A percentile compares a stretch with the other conserved stretches of the same genome.
Conservation (phyloP, 805 yeast genomes). For the Danielia oregonensis region DNA sequence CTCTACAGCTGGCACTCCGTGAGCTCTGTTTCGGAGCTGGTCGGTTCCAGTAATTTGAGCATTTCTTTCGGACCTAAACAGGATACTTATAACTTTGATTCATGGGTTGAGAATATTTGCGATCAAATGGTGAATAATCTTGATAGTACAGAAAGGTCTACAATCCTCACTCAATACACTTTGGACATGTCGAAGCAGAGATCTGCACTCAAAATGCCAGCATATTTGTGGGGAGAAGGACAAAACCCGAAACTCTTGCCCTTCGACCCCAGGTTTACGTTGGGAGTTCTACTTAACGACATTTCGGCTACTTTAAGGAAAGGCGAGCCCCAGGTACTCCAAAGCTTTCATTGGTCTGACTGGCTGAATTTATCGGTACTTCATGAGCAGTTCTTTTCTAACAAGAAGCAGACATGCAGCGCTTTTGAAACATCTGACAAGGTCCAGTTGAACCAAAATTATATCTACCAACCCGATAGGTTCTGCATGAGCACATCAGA, state of each 20-base stretch:
- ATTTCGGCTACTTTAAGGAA: too few species aligned
- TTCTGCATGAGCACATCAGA: slow-evolving; percentile 18
- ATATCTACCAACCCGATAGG: not conserved
- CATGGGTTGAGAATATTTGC: slow-evolving; percentile 6
- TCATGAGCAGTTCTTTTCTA: not conserved
- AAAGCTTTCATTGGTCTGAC: slow-evolving; percentile 6
- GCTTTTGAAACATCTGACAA: too few species aligned
- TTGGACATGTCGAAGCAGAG: not conserved
- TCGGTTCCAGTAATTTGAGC: slow-evolving; percentile 2
- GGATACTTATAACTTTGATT: slow-evolving; percentile 6
- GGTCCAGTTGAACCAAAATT: not conserved
- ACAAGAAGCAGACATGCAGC: not conserved
- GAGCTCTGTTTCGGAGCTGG: not conserved
- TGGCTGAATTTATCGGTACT: slow-evolving; percentile 3
- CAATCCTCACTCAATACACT: slow-evolving; percentile 4
- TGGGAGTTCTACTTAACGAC: slow-evolving; percentile 1
- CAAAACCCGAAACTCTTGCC: slow-evolving; percentile 7
- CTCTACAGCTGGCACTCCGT: not conserved
- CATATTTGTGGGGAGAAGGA: slow-evolving; percentile 3
- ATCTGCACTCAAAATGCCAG: slow-evolving; percentile 3
- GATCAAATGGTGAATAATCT: not conserved
- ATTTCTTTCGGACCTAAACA: slow-evolving; percentile 1
- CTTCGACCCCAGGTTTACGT: slow-evolving; percentile 2
- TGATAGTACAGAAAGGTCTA: too few species aligned
- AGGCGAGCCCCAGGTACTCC: not conserved